A percentile compares a stretch with the other conserved stretches of the same genome.
phyloP scores from a whole-genome alignment of 2,329 filamentous ascomycete genomes.

The Pseudogymnoascus sp. region DNA sequence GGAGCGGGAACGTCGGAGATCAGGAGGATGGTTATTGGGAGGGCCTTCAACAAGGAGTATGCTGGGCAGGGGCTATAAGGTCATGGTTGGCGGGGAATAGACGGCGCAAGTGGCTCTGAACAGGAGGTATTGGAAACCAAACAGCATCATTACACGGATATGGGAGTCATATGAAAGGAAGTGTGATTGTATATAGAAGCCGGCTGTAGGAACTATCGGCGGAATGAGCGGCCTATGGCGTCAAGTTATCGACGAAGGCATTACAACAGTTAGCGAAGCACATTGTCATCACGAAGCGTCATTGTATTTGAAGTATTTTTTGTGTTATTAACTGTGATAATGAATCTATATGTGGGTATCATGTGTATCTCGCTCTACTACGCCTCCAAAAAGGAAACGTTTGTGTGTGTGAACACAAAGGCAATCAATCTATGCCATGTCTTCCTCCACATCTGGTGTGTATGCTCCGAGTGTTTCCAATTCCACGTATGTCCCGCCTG shows the following conservation, averaged over 20 bases:
- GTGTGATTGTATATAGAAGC: not conserved
- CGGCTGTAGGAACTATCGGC: not conserved
- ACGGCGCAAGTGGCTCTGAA: not conserved
- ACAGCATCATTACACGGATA: constrained; percentile 1
- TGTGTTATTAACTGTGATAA: not conserved
- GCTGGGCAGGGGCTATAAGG: constrained; percentile 22
- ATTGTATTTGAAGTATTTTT: not conserved
- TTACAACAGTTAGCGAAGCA: not conserved
- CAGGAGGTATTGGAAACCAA: not conserved
- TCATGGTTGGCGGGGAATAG: not conserved
- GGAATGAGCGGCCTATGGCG: not conserved
- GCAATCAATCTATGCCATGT: not conserved
- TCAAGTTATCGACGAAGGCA: not conserved
- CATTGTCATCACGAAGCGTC: not conserved
- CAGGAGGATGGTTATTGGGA: constrained; percentile 85
- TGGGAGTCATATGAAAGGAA: not conserved
- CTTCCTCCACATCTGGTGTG: not conserved
- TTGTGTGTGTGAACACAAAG: constrained; percentile 5
- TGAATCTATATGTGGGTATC: constrained; percentile 9
- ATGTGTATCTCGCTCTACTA: constrained; percentile 8
- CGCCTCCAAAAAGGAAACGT: constrained; percentile 6
- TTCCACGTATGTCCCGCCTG: constrained; percentile 1
- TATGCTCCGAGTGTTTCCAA: not conserved
- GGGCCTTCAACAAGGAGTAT: constrained; percentile 85
- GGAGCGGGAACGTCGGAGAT: constrained; percentile 95